Conservation (phyloP, 31 red algal species). For the Pterothamnion heteromorphum region DNA sequence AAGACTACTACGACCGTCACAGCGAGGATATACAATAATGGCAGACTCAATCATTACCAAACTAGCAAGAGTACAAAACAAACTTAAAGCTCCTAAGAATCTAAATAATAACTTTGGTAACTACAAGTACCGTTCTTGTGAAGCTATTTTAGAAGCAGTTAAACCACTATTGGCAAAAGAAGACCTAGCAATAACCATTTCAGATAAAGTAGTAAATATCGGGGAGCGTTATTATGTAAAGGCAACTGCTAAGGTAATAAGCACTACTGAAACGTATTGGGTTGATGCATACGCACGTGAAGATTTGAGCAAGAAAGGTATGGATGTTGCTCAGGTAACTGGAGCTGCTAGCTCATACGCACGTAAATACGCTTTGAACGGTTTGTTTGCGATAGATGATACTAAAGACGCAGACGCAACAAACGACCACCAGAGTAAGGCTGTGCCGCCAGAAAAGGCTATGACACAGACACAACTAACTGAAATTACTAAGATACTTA, state of each 20-base stretch:
- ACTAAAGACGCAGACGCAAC: no score
- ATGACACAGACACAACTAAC: no score
- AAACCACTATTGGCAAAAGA: not conserved
- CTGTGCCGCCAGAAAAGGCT: no score
- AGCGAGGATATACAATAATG: no score
- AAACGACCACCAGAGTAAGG: no score
- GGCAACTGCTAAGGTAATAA: not conserved
- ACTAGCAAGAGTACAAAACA: no score
- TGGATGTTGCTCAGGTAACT: not conserved
- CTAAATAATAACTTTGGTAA: not conserved
- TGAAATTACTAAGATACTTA: no score
- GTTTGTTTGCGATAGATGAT: not conserved
- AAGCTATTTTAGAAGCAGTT: not conserved
- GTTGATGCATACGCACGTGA: not conserved
- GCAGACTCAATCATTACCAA: no score
- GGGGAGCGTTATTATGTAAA: not conserved
- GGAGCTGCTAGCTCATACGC: not conserved
- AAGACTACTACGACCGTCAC: no score
- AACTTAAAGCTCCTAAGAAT: not conserved
- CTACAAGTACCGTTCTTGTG: constrained; percentile 3
- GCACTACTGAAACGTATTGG: not conserved
- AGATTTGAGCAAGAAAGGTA: not conserved
- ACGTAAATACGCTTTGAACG: constrained; percentile 12
- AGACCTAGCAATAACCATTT: not conserved
- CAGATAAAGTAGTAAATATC: not conserved